A percentile compares a stretch with the other conserved stretches of the same genome.
These are phyloP conservation scores for Panicum miliaceum DNA, from an alignment of 176 grass and related monocot genomes.

Conservation along the genomic window DNA sequence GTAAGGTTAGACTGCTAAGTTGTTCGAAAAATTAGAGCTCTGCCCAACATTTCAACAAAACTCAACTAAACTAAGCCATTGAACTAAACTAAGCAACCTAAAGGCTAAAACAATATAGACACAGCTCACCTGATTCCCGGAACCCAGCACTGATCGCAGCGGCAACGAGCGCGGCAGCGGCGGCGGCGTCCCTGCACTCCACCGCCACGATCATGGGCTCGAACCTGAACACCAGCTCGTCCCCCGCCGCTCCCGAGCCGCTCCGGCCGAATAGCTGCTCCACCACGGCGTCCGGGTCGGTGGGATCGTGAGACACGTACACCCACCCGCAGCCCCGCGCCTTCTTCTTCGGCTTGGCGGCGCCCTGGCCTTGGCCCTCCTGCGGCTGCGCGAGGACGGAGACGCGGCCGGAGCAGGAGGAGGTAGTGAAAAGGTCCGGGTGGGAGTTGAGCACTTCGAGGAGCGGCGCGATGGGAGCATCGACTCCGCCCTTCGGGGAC, in stretches of 20 bases:
- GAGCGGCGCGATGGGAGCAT: conserved; percentile 65
- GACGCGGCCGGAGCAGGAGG: conserved; percentile 95
- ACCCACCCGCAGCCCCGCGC: conserved; percentile 81
- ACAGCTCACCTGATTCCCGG: conserved; percentile 67
- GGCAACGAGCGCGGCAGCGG: conserved; percentile 61
- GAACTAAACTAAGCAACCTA: neutral
- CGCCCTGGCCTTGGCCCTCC: neutral
- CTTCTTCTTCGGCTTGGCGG: conserved; percentile 71
- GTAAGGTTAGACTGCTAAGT: neutral
- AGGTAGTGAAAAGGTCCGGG: conserved; percentile 83
- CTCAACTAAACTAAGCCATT: neutral
- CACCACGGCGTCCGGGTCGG: conserved; percentile 59
- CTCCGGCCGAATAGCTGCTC: conserved; percentile 61
- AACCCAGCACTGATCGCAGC: conserved; percentile 72
- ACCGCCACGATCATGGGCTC: conserved; percentile 90
- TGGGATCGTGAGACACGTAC: conserved; percentile 81
- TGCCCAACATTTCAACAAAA: neutral
- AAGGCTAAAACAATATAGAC: neutral
- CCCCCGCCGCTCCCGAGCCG: conserved; percentile 32
- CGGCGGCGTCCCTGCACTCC: conserved; percentile 70
- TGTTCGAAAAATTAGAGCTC: neutral
- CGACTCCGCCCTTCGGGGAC: conserved; percentile 87
- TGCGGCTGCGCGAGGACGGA: conserved; percentile 74
- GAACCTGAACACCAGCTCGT: conserved; percentile 87
- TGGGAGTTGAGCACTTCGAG: conserved; percentile 72